These are phyloP conservation scores for Fusarium chaquense DNA, from an alignment of 2,329 filamentous ascomycete genomes.

Conservation along the genomic window DNA sequence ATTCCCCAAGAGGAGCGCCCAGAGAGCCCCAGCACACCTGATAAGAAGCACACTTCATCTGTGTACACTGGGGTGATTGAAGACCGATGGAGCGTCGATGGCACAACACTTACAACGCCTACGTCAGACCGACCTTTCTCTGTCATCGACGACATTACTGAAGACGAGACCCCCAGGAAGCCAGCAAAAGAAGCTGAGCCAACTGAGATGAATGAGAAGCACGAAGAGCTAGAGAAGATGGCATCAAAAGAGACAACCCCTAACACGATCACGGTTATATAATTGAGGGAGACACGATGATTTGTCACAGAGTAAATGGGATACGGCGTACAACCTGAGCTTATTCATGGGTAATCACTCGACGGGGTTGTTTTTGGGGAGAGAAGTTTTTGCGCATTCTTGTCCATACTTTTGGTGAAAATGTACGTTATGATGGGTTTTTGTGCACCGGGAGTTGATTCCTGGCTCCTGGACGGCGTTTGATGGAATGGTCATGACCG, in stretches of 20 bases:
- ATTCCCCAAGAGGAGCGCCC: constrained; percentile 40
- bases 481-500: constrained; percentile 37
- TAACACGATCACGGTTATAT: constrained; percentile 46
- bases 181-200: constrained; percentile 41
- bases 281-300: constrained; percentile 41
- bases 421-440: constrained; percentile 44
- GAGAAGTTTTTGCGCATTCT: constrained; percentile 44
- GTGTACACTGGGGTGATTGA: constrained; percentile 55
- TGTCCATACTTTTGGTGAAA: constrained; percentile 46
- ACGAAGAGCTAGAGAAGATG: constrained; percentile 41
- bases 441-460: constrained; percentile 26
- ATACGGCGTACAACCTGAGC: constrained; percentile 39
- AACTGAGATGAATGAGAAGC: constrained; percentile 42
- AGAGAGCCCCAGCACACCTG: constrained; percentile 48
- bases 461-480: constrained; percentile 38
- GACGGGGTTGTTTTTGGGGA: constrained; percentile 30
- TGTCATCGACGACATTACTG: constrained; percentile 48
- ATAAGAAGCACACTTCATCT: constrained; percentile 54
- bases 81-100: constrained; percentile 54
- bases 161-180: constrained; percentile 52
- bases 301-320: constrained; percentile 40
- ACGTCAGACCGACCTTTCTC: constrained; percentile 55
- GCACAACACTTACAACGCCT: constrained; percentile 55
- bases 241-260: constrained; percentile 44
- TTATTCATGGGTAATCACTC: constrained; percentile 37